Percentiles rank a stretch among this genome's conserved stretches.
Evolutionary conservation across 352 stramenopile species (phyloP).

Genomic region (Thraustochytrium sp.): DNA sequence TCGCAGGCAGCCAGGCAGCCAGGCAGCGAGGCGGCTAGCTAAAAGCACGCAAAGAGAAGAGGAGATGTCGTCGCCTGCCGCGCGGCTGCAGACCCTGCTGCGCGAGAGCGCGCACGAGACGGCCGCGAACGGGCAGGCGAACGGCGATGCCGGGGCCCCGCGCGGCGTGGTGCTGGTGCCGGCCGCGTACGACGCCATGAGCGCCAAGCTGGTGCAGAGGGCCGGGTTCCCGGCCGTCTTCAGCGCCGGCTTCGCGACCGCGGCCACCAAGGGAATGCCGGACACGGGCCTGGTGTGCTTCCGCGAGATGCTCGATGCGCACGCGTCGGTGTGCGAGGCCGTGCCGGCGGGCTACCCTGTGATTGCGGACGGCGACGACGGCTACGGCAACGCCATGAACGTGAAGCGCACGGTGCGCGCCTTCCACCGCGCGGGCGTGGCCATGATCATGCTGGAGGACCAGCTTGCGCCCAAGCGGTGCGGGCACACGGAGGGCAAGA

Average conservation of each 20-base stretch:
- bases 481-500: constrained; percentile 81
- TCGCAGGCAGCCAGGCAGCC: not conserved
- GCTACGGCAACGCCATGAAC: constrained; percentile 87
- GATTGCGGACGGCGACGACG: constrained; percentile 77
- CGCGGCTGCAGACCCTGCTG: not conserved
- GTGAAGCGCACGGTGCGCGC: constrained; percentile 80
- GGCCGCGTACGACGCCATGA: not conserved
- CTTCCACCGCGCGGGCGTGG: constrained; percentile 80
- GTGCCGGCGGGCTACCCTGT: constrained; percentile 53
- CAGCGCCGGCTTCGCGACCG: constrained; percentile 86
- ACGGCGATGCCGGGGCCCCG: too few relatives aligned
- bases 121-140: too few relatives aligned
- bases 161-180: not conserved
- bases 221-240: constrained; percentile 80
- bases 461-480: constrained; percentile 84
- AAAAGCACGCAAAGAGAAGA: too few relatives aligned
- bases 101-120: too few relatives aligned
- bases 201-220: not conserved
- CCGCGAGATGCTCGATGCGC: constrained; percentile 57
- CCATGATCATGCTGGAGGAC: constrained; percentile 87
- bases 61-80: not conserved
- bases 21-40: not conserved
- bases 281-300: constrained; percentile 75
- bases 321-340: constrained; percentile 55
- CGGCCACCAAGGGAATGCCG: constrained; percentile 70